Evolutionary conservation across 139 green algal species (phyloP).

Genomic region (Micractinium conductrix): DNA sequence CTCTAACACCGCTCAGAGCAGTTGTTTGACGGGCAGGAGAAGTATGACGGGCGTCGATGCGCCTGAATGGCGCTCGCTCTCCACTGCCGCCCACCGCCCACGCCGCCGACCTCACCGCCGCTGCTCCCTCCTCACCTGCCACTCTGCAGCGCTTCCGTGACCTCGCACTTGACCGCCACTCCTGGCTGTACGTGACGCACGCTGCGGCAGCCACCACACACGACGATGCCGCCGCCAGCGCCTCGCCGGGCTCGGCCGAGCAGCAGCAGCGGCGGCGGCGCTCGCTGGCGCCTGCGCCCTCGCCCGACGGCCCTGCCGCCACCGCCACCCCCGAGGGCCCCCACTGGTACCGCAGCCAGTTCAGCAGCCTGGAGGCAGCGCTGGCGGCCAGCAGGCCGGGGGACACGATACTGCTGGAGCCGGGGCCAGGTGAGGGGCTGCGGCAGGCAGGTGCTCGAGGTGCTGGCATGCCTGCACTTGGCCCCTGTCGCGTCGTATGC

Average conservation of each 20-base stretch:
- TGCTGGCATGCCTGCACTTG: neutral
- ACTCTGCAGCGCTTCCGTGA: constrained; percentile 36
- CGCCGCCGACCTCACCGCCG: no score
- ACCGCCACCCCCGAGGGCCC: neutral
- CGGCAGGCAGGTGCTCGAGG: neutral
- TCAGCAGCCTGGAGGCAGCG: neutral
- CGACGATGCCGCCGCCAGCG: neutral
- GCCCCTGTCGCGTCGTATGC: neutral
- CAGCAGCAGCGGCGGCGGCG: neutral
- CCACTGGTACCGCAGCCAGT: constrained; percentile 18
- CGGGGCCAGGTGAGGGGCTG: constrained; percentile 12
- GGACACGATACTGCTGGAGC: constrained; percentile 32
- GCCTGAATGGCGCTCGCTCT: neutral
- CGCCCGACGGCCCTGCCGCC: neutral
- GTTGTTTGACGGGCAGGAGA: no score
- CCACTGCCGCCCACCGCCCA: no score
- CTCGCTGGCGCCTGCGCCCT: neutral
- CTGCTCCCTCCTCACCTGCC: neutral
- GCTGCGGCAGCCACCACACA: no score
- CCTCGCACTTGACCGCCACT: constrained; percentile 14
- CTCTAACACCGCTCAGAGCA: no score
- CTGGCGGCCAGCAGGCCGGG: constrained; percentile 32
- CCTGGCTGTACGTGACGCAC: constrained; percentile 37
- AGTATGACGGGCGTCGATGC: no score
- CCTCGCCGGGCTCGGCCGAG: neutral